These are phyloP conservation scores for Phytophthora litchii DNA, from an alignment of 352 stramenopile species.

Conservation along the genomic window DNA sequence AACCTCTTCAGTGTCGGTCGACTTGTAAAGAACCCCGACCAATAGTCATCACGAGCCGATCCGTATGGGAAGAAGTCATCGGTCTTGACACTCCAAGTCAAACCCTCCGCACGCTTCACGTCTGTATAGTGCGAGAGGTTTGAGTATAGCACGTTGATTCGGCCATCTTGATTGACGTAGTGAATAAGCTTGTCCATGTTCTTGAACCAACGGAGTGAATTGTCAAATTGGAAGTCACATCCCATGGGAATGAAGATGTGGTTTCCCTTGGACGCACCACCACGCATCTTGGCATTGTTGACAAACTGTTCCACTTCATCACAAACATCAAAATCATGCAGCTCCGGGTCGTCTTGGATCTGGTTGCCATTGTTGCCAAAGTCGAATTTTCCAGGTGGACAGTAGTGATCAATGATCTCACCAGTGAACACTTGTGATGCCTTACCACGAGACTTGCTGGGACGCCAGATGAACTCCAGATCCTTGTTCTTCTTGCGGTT, in stretches of 20 bases:
- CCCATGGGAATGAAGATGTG: slow-evolving; percentile 93
- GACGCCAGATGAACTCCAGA: slow-evolving; percentile 96
- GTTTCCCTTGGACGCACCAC: slow-evolving; percentile 71
- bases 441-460: slow-evolving; percentile 86
- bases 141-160: slow-evolving; percentile 96
- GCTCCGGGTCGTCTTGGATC: slow-evolving; percentile 86
- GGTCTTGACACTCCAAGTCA: slow-evolving; percentile 89
- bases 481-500: slow-evolving; percentile 86
- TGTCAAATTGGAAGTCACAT: slow-evolving; percentile 95
- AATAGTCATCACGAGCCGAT: slow-evolving; percentile 94
- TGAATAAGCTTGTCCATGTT: slow-evolving; percentile 98
- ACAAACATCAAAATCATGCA: slow-evolving; percentile 92
- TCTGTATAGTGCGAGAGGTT: slow-evolving; percentile 96
- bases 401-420: slow-evolving; percentile 88
- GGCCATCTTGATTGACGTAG: slow-evolving; percentile 91
- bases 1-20: slow-evolving; percentile 93
- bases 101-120: slow-evolving; percentile 86
- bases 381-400: slow-evolving; percentile 73
- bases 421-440: slow-evolving; percentile 86
- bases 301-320: slow-evolving; percentile 89
- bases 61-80: slow-evolving; percentile 98
- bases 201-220: slow-evolving; percentile 90
- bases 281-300: slow-evolving; percentile 69
- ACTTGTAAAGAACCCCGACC: slow-evolving; percentile 97
- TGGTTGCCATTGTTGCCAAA: slow-evolving; percentile 71